phyloP scores from a whole-genome alignment of 768 basidiomycete genomes.

The Plicaturopsis crispa region DNA sequence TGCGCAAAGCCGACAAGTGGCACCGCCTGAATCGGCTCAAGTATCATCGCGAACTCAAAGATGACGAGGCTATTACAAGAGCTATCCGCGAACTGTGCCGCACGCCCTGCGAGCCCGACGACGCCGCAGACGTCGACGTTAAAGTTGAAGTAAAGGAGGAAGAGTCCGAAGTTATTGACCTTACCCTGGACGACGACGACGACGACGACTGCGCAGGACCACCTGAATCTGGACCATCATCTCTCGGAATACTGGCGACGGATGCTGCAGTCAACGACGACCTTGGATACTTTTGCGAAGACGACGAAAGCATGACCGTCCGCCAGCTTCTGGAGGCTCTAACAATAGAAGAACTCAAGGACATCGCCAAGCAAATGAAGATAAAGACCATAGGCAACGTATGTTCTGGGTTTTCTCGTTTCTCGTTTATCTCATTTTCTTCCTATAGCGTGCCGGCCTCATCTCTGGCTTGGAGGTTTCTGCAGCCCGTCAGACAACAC shows the following conservation, averaged over 20 bases:
- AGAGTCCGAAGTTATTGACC: slow-evolving; percentile 26
- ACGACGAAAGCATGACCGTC: slow-evolving; percentile 31
- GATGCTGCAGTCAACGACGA: slow-evolving; percentile 1
- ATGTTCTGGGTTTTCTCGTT: slow-evolving; percentile 11
- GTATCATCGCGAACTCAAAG: slow-evolving; percentile 35
- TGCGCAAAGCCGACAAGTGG: slow-evolving; percentile 52
- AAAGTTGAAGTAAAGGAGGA: slow-evolving; percentile 15
- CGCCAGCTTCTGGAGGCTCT: slow-evolving; percentile 35
- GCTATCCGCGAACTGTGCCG: slow-evolving; percentile 40
- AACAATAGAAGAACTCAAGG: slow-evolving; percentile 33
- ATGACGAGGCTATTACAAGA: slow-evolving; percentile 21
- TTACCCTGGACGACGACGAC: slow-evolving; percentile 25
- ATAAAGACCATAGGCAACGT: slow-evolving; percentile 27
- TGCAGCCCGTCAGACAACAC: no score
- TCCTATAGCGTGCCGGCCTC: no score
- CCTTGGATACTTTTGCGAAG: slow-evolving; percentile 36
- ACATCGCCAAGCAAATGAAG: slow-evolving; percentile 36
- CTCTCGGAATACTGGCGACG: slow-evolving; percentile 4
- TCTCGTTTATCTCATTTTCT: no score
- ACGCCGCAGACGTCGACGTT: slow-evolving; percentile 7
- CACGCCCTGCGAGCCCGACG: slow-evolving; percentile 2
- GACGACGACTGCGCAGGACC: slow-evolving; percentile 9
- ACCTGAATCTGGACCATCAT: slow-evolving; percentile 4
- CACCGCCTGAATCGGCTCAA: slow-evolving; percentile 38
- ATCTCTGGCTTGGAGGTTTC: no score